Percentiles rank a stretch among this genome's conserved stretches.
These are phyloP conservation scores for Colletotrichum zoysiae DNA, from an alignment of 2,329 filamentous ascomycete genomes.

Conservation along the genomic window DNA sequence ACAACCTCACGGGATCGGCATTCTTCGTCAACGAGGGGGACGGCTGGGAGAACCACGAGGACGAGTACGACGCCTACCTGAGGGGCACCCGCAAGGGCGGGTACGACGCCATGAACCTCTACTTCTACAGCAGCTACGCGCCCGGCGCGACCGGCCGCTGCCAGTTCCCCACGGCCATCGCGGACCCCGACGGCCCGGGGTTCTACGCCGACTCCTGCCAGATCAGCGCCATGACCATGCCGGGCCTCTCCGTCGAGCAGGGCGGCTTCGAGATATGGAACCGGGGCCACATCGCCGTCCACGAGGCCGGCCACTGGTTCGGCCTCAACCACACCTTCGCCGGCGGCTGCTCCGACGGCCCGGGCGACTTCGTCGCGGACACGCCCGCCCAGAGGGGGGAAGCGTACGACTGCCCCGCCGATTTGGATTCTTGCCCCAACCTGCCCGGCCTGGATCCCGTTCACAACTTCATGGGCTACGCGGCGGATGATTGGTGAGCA, in stretches of 20 bases:
- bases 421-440: slow-evolving; percentile 45
- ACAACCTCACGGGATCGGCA: slow-evolving; percentile 42
- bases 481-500: slow-evolving; percentile 50
- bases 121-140: slow-evolving; percentile 56
- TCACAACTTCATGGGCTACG: slow-evolving; percentile 48
- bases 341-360: slow-evolving; percentile 47
- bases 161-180: slow-evolving; percentile 55
- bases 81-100: slow-evolving; percentile 51
- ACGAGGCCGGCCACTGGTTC: slow-evolving; percentile 61
- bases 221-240: slow-evolving; percentile 40
- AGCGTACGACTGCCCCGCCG: slow-evolving; percentile 32
- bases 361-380: slow-evolving; percentile 54
- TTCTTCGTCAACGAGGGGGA: slow-evolving; percentile 45
- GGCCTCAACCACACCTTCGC: slow-evolving; percentile 59
- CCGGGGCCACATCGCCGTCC: slow-evolving; percentile 45
- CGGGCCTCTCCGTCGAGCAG: slow-evolving; percentile 30
- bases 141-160: slow-evolving; percentile 58
- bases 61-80: slow-evolving; percentile 34
- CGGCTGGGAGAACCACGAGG: slow-evolving; percentile 42
- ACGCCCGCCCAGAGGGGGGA: slow-evolving; percentile 52
- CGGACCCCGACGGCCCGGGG: slow-evolving; percentile 14
- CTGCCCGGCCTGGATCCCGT: slow-evolving; percentile 44
- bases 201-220: slow-evolving; percentile 34
- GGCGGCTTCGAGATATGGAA: slow-evolving; percentile 41
- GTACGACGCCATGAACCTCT: slow-evolving; percentile 60